Evolutionary conservation across 371 early-diverging fungal species (phyloP), one percentile per base, ranked within the genome.

Genomic region (Apophysomyces trapeziformis): DNA sequence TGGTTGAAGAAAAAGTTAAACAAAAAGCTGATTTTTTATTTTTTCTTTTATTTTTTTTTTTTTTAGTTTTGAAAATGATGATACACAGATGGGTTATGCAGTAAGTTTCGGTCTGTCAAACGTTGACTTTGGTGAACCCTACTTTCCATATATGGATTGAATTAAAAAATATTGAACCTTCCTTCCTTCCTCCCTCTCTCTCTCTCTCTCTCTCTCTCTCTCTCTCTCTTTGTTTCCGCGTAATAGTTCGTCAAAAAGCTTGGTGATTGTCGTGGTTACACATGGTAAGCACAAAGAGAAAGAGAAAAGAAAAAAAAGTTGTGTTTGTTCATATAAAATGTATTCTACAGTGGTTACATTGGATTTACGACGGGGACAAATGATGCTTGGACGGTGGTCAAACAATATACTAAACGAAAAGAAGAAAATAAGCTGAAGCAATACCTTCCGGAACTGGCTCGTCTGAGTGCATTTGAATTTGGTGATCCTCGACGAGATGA

Each of bases 341-440:
- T 4, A 13, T n/a, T 1, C 9, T 14, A 47, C 2, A 57, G 85
- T 44, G 87, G 87, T 18, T 82, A 84, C 63, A 84, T 87, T 44
- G 86, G 86, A 2, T 89, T 87, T 54, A 85, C 85, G 32, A 81
- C 87, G 0, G 85, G 83, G 21, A 86, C 87, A 11, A 83, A 85
- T 36, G 87, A 87, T 62, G 84, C 84, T 0, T 81, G 78, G 68
- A 65, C 77, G 1, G 84, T 89, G 0, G 75, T 87, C 2, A 64
- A 82, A n/a, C 77, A 77, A 54, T 87, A 85, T 38, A 71, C 75
- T 4, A 66, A 70, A n/a, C 47, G 77, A 21, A 70, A 74, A 11
- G 67, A 72, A 6, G 74, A 76, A 4, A 65, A 71, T 8, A 60
- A 62, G 0, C 62, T 85, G 12, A 57, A 62, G 39, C 64, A 68